Percentiles rank a stretch among this genome's conserved stretches.
These are phyloP conservation scores for Heritiera littoralis DNA, from an alignment of 345 rosid genomes.

Conservation along the genomic window DNA sequence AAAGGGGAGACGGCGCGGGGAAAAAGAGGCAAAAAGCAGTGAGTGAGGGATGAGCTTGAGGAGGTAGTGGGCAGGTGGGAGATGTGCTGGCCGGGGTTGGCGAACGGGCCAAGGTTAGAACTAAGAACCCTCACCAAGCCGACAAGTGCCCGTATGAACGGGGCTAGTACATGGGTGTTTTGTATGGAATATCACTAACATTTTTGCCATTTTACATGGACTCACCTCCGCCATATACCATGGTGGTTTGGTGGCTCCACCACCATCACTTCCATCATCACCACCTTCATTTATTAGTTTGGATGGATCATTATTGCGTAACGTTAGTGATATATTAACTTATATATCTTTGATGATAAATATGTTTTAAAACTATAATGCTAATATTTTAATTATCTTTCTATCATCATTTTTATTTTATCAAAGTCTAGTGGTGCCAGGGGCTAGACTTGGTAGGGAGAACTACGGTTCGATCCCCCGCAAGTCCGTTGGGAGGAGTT, in stretches of 20 bases:
- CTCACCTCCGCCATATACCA: neutral
- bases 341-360: neutral
- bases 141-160: slow-evolving; percentile 50
- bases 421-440: too few relatives aligned
- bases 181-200: slow-evolving; percentile 37
- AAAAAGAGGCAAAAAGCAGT: neutral
- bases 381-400: too few relatives aligned
- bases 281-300: slow-evolving; percentile 7
- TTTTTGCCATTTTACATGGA: slow-evolving; percentile 22
- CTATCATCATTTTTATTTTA: too few relatives aligned
- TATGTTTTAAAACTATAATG: too few relatives aligned
- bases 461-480: too few relatives aligned
- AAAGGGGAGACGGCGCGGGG: neutral
- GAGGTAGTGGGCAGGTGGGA: slow-evolving; percentile 9
- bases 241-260: slow-evolving; percentile 39
- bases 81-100: slow-evolving; percentile 22
- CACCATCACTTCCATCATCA: slow-evolving; percentile 14
- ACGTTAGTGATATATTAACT: neutral
- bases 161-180: slow-evolving; percentile 27
- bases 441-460: too few relatives aligned
- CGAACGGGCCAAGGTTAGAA: slow-evolving; percentile 13
- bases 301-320: neutral
- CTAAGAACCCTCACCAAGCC: slow-evolving; percentile 36
- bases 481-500: too few relatives aligned
- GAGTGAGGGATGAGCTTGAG: neutral